phyloP scores from a whole-genome alignment of 2,329 filamentous ascomycete genomes.

The Colletotrichum tanaceti region DNA sequence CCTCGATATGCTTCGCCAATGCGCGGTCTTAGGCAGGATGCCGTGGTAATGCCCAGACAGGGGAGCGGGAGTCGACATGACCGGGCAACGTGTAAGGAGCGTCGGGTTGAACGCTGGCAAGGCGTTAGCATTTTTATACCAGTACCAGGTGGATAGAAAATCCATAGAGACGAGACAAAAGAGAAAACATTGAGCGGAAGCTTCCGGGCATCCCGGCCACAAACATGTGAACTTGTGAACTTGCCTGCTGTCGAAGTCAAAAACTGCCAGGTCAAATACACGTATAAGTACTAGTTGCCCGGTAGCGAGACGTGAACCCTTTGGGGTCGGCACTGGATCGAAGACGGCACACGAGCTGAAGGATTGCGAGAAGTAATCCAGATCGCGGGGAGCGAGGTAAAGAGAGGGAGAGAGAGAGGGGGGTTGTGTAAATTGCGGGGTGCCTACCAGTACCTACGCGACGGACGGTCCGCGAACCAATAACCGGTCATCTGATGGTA shows the following conservation, averaged over 20 bases:
- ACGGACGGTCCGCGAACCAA: conserved; percentile 20
- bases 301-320: not conserved
- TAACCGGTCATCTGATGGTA: conserved; percentile 14
- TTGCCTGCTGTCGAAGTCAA: too few species aligned
- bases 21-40: conserved; percentile 10
- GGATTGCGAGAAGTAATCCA: not conserved
- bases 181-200: conserved; percentile 25
- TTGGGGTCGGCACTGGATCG: not conserved
- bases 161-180: conserved; percentile 27
- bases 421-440: conserved; percentile 26
- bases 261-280: too few species aligned
- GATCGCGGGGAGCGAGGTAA: conserved; percentile 5
- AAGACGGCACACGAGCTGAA: not conserved
- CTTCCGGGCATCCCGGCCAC: conserved; percentile 31
- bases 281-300: not conserved
- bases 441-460: conserved; percentile 27
- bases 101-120: conserved; percentile 14
- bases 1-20: conserved; percentile 19
- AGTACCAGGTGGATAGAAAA: conserved; percentile 18
- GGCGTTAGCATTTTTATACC: conserved; percentile 37
- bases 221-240: too few species aligned
- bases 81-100: conserved; percentile 10
- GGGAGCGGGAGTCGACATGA: not conserved
- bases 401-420: too few species aligned
- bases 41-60: conserved; percentile 16